These are phyloP conservation scores for Rhynchosporium secalis DNA, from an alignment of 2,329 filamentous ascomycete species.

Conservation along the genomic window DNA sequence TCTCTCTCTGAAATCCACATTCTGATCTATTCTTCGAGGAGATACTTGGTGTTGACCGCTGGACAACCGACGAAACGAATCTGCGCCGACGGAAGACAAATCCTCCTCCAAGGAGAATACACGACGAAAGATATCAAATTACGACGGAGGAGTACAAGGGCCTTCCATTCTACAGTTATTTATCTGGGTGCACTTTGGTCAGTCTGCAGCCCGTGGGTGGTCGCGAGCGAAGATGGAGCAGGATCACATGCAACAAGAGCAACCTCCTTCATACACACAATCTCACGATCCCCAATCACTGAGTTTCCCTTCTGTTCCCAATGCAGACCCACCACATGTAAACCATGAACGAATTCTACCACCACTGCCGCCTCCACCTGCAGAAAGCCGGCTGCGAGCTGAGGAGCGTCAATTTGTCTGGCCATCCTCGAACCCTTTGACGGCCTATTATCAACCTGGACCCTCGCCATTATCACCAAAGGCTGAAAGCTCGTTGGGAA, in stretches of 20 bases:
- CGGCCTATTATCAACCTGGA: conserved; percentile 39
- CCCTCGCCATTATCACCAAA: conserved; percentile 38
- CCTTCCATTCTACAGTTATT: not conserved
- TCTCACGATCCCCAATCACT: conserved; percentile 37
- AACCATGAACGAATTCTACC: conserved; percentile 39
- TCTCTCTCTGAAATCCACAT: not conserved
- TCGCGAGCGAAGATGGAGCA: conserved; percentile 34
- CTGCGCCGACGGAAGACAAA: conserved; percentile 21
- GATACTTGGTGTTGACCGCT: conserved; percentile 13
- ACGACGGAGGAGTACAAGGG: not conserved
- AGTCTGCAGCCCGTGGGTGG: conserved; percentile 22
- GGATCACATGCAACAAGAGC: conserved; percentile 39
- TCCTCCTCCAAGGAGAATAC: conserved; percentile 19
- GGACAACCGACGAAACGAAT: conserved; percentile 14
- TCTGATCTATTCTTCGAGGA: not conserved
- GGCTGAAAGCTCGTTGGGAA: conserved; percentile 20
- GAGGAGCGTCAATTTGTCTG: conserved; percentile 36
- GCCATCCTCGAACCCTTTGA: conserved; percentile 40
- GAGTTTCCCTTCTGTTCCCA: conserved; percentile 35
- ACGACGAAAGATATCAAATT: conserved; percentile 15
- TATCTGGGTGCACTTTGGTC: not conserved
- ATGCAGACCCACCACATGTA: conserved; percentile 33
- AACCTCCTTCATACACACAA: conserved; percentile 37
- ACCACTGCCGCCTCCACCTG: conserved; percentile 32
- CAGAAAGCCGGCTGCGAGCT: conserved; percentile 30